Evolutionary conservation across 208 protist species (phyloP).

Genomic region (Balamuthia mandrillaris): DNA sequence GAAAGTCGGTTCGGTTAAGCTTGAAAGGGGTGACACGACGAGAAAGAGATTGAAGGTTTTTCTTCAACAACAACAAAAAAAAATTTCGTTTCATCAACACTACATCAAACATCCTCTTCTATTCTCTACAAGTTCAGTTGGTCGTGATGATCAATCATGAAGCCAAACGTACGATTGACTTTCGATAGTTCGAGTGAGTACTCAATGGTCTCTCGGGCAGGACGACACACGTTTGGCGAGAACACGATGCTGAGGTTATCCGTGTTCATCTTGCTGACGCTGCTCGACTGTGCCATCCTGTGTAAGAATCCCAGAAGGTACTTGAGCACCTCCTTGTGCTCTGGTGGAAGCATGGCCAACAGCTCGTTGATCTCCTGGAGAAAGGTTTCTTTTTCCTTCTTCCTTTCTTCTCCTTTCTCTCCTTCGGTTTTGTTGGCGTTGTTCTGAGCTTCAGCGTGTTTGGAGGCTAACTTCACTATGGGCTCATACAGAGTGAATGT

Average conservation of each 20-base stretch:
- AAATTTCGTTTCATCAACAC: no score
- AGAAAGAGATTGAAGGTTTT: background rate
- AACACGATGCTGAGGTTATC: conserved; percentile 24
- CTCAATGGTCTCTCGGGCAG: conserved; percentile 17
- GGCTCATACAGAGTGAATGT: conserved; percentile 10
- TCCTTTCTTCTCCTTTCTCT: no score
- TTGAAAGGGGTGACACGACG: background rate
- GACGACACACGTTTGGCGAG: conserved; percentile 23
- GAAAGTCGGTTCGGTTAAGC: background rate
- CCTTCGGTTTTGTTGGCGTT: background rate
- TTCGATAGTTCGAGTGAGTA: conserved; percentile 19
- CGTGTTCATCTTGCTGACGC: conserved; percentile 21
- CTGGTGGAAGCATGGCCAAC: background rate
- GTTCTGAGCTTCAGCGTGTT: background rate
- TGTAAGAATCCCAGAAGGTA: conserved; percentile 18
- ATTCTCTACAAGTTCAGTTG: no score
- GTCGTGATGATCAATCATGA: background rate
- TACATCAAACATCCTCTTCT: no score
- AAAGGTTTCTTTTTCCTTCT: no score
- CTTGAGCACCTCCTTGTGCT: background rate
- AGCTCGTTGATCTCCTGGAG: conserved; percentile 9
- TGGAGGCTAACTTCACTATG: background rate
- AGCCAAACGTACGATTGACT: conserved; percentile 1
- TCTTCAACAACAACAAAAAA: no score
- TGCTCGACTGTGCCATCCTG: background rate